Percentiles rank a stretch among this genome's conserved stretches.
Evolutionary conservation across 169 alveolate species (phyloP).

Genomic region (Ichthyophthirius multifiliis): DNA sequence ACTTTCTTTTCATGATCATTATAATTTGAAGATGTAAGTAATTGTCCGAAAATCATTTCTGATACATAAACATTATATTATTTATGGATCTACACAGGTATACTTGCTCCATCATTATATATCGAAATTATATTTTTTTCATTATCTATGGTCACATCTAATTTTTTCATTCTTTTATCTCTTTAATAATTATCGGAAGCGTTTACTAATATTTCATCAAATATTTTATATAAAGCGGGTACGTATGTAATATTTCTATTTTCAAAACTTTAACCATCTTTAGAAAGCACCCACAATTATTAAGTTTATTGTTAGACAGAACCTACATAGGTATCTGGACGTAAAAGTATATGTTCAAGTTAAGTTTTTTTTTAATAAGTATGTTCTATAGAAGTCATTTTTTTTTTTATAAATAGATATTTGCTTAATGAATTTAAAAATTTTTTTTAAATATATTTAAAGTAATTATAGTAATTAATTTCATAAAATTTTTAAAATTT

Average conservation of each 20-base stretch:
- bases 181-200: constrained; percentile 96
- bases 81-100: constrained; percentile 96
- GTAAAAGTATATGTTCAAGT: constrained; percentile 96
- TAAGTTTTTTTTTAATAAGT: constrained; percentile 97
- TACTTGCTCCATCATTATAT: constrained; percentile 90
- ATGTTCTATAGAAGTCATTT: constrained; percentile 91
- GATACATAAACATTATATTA: constrained; percentile 97
- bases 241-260: constrained; percentile 81
- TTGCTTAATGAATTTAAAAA: no score
- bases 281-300: constrained; percentile 95
- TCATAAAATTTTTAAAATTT: no score
- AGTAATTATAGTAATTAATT: no score
- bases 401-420: no score
- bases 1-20: constrained; percentile 97
- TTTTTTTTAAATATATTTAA: no score
- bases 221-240: constrained; percentile 98
- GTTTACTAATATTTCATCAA: constrained; percentile 98
- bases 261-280: constrained; percentile 79
- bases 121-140: constrained; percentile 67
- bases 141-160: constrained; percentile 75
- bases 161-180: constrained; percentile 64
- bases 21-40: constrained; percentile 98
- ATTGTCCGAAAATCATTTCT: constrained; percentile 97
- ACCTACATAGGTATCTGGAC: constrained; percentile 99
- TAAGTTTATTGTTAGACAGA: constrained; percentile 91